phyloP scores from a whole-genome alignment of 306 rosid genomes.

The Coriaria nepalensis region DNA sequence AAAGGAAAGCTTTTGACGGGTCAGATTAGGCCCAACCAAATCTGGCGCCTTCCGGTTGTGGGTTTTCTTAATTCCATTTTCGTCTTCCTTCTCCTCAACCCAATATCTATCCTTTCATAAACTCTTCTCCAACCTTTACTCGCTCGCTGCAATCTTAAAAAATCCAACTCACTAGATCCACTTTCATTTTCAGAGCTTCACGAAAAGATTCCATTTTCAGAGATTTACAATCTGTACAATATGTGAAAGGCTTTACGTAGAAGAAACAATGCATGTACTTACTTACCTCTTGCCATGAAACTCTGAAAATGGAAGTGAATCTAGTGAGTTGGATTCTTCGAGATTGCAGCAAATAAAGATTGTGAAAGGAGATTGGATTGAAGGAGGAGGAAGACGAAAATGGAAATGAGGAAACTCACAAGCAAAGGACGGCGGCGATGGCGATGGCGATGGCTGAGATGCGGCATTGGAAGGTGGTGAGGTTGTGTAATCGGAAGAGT shows the following conservation, averaged over 20 bases:
- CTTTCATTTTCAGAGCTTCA: constrained; percentile 19
- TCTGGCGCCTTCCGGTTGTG: too few relatives aligned
- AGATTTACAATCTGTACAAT: too few relatives aligned
- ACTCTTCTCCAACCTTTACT: constrained; percentile 6
- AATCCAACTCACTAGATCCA: constrained; percentile 4
- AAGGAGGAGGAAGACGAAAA: constrained; percentile 22
- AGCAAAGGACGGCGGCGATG: too few relatives aligned
- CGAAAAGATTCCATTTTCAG: too few relatives aligned
- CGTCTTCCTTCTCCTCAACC: constrained; percentile 19
- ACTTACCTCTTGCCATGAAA: constrained; percentile 89
- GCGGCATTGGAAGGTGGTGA: too few relatives aligned
- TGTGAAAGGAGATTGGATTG: background rate
- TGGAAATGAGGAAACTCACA: too few relatives aligned
- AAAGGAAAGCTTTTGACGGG: too few relatives aligned
- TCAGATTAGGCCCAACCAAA: too few relatives aligned
- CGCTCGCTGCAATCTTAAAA: constrained; percentile 12
- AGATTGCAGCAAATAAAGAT: constrained; percentile 10
- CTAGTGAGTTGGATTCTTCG: constrained; percentile 6
- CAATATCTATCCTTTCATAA: constrained; percentile 2
- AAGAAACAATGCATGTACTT: background rate
- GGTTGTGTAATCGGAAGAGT: too few relatives aligned
- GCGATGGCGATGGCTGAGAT: too few relatives aligned
- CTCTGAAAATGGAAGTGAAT: constrained; percentile 25
- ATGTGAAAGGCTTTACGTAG: background rate
- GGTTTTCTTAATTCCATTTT: constrained; percentile 2